phyloP scores from a whole-genome alignment of 441 rosid species.

The Isatis lusitanica region DNA sequence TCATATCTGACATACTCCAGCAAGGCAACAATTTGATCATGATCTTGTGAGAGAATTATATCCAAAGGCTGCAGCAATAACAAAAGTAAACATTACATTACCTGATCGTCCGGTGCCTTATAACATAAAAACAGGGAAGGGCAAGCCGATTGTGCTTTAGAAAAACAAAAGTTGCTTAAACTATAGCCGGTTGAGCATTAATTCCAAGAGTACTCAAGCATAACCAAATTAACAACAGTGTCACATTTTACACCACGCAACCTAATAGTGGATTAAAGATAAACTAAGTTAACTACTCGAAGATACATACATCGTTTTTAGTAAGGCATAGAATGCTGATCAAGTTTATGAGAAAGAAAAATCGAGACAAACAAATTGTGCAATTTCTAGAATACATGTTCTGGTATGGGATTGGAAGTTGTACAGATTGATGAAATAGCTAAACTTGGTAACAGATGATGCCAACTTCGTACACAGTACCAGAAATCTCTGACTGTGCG shows the following conservation, averaged over 20 bases:
- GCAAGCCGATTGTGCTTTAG: slow-evolving; percentile 5
- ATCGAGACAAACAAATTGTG: background rate
- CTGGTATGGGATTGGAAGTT: background rate
- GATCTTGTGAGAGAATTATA: slow-evolving; percentile 92
- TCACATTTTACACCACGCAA: slow-evolving; percentile 12
- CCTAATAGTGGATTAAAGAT: background rate
- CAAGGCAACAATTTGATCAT: slow-evolving; percentile 75
- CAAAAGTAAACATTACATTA: slow-evolving; percentile 17
- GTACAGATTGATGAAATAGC: slow-evolving; percentile 14
- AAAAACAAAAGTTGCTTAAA: background rate
- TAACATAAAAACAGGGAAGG: background rate
- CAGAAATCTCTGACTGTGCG: background rate
- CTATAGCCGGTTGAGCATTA: background rate
- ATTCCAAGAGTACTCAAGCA: background rate
- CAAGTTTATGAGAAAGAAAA: background rate
- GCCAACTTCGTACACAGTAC: background rate
- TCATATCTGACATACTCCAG: slow-evolving; percentile 97
- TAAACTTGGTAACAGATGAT: background rate
- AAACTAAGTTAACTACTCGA: background rate
- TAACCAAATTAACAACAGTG: slow-evolving; percentile 10
- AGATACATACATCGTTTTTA: background rate
- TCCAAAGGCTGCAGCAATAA: slow-evolving; percentile 81
- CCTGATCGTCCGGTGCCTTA: slow-evolving; percentile 5
- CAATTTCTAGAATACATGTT: background rate
- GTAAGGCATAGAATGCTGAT: background rate